Base-by-base conservation (phyloP, 352 stramenopile species). In the Elongisporangium anandrum region DNA sequence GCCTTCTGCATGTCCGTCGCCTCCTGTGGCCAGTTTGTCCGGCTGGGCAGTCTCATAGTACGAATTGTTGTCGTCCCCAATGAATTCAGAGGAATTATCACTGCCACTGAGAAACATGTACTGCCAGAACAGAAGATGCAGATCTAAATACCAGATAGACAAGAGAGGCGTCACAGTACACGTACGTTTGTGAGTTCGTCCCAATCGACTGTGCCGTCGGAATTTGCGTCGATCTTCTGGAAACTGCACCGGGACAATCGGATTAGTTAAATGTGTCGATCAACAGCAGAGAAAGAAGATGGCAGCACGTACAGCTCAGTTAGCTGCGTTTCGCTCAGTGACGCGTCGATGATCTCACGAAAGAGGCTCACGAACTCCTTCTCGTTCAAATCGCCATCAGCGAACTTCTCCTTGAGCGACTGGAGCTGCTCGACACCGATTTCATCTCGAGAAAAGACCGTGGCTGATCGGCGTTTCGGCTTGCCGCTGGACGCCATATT, bases 151-250 rank as follows among this genome's bases (percentile, higher is more conserved):
- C n/a, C n/a, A n/a, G n/a, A n/a, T n/a, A n/a, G n/a, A n/a, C n/a
- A n/a, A n/a, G n/a, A n/a, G n/a, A n/a, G n/a, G n/a, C n/a, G n/a
- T n/a, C n/a, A n/a, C n/a, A n/a, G n/a, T n/a, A n/a, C 38, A 59
- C 59, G 59, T 64, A 90, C 82, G 61, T 91, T 93, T 3, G 88
- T 96, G 49, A 96, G 85, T 61, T 96, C 88, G 60, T 96, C 88
- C 88, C 88, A 96, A 61, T 94, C 86, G 21, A 96, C 85, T 1
- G 79, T 91, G 16, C 88, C 88, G 59, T 93, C 80, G 8, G 76
- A 92, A 68, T 95, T 94, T 5, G 85, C 87, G 54, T 96, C 88
- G 52, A 96, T 94, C 70, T 96, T 95, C 65, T 90, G 82, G 59
- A 93, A 93, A 23, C 83, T 92, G 50, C 19, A 21, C 39, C n/a